Evolutionary conservation across 164 flowering plant genomes (phyloP).

Genomic region (Vitis rupestris): DNA sequence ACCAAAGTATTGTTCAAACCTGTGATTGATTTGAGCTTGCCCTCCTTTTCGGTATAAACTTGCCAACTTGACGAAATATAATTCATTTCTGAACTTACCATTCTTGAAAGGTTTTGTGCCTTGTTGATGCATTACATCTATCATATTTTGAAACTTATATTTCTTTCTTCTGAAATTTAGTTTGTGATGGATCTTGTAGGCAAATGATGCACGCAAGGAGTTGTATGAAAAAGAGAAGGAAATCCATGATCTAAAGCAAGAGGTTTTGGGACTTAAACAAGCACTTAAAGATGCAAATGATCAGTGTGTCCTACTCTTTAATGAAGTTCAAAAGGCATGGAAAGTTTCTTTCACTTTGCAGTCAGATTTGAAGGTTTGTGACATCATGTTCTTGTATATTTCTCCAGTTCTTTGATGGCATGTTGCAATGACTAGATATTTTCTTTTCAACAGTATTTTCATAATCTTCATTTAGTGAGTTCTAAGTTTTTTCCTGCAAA

Average conservation of each 20-base stretch:
- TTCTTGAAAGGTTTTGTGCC: background rate
- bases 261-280: constrained; percentile 60
- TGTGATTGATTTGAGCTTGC: too few species aligned
- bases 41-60: too few species aligned
- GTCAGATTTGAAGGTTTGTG: constrained; percentile 78
- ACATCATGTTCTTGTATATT: constrained; percentile 10
- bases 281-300: constrained; percentile 83
- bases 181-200: constrained; percentile 45
- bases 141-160: background rate
- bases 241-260: constrained; percentile 70
- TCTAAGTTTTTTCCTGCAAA: background rate
- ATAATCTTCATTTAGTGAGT: background rate
- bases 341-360: constrained; percentile 87
- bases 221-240: constrained; percentile 85
- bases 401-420: constrained; percentile 1
- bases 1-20: too few species aligned
- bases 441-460: background rate
- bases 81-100: background rate
- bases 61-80: too few species aligned
- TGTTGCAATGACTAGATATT: background rate
- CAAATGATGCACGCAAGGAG: constrained; percentile 89
- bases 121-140: background rate
- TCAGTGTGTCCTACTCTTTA: constrained; percentile 80
- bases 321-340: constrained; percentile 98
- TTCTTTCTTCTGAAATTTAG: background rate